These are phyloP conservation scores for Phytophthora gonapodyides DNA, from an alignment of 352 stramenopile species.

Conservation along the genomic window DNA sequence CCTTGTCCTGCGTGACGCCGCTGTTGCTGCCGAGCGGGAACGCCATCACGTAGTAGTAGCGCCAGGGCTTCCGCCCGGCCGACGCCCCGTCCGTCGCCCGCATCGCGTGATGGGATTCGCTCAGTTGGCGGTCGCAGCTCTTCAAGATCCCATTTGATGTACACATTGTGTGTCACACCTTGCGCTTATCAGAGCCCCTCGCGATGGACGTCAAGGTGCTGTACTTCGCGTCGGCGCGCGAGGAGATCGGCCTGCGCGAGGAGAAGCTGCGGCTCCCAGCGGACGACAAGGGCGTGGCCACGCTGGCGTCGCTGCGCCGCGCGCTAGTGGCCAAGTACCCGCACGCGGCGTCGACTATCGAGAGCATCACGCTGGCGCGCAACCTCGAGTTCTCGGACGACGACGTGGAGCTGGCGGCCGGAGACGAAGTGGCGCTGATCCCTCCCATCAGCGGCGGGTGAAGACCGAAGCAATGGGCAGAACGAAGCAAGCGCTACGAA, in stretches of 20 bases:
- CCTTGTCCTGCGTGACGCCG: slow-evolving; percentile 49
- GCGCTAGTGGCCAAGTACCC: slow-evolving; percentile 59
- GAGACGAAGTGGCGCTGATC: slow-evolving; percentile 84
- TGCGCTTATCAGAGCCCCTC: too few relatives aligned
- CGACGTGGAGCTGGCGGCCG: slow-evolving; percentile 51
- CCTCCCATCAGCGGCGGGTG: slow-evolving; percentile 69
- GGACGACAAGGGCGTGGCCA: slow-evolving; percentile 15
- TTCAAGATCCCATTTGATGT: slow-evolving; percentile 45
- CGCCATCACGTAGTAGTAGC: slow-evolving; percentile 68
- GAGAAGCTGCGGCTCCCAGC: slow-evolving; percentile 47
- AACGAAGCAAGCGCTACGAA: not conserved
- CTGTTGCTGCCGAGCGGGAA: slow-evolving; percentile 42
- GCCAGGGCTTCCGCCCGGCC: slow-evolving; percentile 60
- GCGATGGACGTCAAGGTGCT: slow-evolving; percentile 71
- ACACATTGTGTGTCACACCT: too few relatives aligned
- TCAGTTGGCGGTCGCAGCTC: slow-evolving; percentile 17
- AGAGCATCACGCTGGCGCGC: slow-evolving; percentile 64
- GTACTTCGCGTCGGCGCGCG: slow-evolving; percentile 80
- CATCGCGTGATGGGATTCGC: slow-evolving; percentile 7
- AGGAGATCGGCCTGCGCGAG: slow-evolving; percentile 74
- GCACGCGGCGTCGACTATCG: slow-evolving; percentile 45
- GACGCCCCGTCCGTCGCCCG: slow-evolving; percentile 6
- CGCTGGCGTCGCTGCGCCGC: slow-evolving; percentile 48
- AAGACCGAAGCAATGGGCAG: not conserved
- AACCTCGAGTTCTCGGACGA: slow-evolving; percentile 78